Percentiles rank a stretch among this genome's conserved stretches.
Evolutionary conservation across 371 early-diverging fungal species (phyloP).

Genomic region (Mucor ambiguus): DNA sequence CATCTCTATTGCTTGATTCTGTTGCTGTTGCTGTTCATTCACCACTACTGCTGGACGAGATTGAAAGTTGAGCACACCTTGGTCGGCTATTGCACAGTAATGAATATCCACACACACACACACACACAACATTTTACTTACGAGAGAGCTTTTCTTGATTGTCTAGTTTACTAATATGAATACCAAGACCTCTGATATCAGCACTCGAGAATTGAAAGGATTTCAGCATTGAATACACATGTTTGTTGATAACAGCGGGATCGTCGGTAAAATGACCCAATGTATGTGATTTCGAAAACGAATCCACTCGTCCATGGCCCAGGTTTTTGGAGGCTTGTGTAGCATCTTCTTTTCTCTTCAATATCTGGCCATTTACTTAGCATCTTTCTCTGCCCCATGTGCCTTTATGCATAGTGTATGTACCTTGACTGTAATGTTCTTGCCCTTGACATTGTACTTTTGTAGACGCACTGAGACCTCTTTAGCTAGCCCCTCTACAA

Average conservation of each 20-base stretch:
- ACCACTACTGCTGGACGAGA: neutral
- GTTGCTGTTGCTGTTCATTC: neutral
- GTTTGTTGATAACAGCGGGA: conserved; percentile 40
- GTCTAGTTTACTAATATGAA: conserved; percentile 63
- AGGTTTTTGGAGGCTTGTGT: conserved; percentile 60
- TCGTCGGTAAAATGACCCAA: conserved; percentile 53
- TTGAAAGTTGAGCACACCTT: conserved; percentile 14
- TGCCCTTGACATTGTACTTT: conserved; percentile 49
- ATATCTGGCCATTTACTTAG: conserved; percentile 27
- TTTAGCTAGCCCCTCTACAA: conserved; percentile 51
- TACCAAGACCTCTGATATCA: conserved; percentile 69
- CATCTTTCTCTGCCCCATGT: neutral
- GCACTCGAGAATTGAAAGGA: conserved; percentile 47
- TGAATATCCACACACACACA: neutral
- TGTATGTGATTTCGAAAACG: conserved; percentile 55
- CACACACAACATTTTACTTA: neutral
- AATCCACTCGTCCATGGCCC: conserved; percentile 72
- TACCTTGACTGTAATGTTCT: conserved; percentile 63
- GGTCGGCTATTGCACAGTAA: conserved; percentile 7
- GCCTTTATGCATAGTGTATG: neutral
- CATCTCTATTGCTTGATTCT: neutral
- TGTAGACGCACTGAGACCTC: conserved; percentile 58
- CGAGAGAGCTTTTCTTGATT: conserved; percentile 12
- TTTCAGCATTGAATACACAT: conserved; percentile 47
- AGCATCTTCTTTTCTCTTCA: conserved; percentile 52